A percentile compares a stretch with the other conserved stretches of the same genome.
Evolutionary conservation across 257 asterid genomes (phyloP).

Genomic region (Fraxinus excelsior): DNA sequence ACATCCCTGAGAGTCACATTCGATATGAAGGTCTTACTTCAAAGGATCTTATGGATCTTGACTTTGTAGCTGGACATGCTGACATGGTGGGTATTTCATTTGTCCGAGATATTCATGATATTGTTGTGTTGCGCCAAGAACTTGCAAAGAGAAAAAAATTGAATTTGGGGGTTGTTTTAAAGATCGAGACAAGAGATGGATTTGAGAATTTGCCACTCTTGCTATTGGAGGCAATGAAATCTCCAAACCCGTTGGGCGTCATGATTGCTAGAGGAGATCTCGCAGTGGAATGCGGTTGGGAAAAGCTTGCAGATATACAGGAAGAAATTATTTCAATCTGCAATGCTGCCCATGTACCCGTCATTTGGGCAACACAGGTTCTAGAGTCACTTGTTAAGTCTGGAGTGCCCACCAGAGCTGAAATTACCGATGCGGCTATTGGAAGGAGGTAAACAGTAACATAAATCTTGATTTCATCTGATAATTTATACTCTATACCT

Average conservation of each 20-base stretch:
- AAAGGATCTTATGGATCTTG: constrained; percentile 71
- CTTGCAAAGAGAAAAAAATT: constrained; percentile 48
- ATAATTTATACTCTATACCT: neutral
- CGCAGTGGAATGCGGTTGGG: constrained; percentile 87
- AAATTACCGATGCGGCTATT: constrained; percentile 64
- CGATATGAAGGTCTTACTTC: constrained; percentile 73
- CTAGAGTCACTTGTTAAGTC: constrained; percentile 63
- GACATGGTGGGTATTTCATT: constrained; percentile 76
- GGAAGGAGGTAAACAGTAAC: constrained; percentile 56
- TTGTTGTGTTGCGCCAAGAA: constrained; percentile 56
- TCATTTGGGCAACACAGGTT: constrained; percentile 73
- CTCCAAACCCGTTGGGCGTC: constrained; percentile 59
- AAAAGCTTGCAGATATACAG: constrained; percentile 68
- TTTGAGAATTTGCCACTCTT: constrained; percentile 60
- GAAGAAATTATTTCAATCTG: constrained; percentile 60
- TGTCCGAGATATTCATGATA: constrained; percentile 58
- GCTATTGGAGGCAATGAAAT: constrained; percentile 68
- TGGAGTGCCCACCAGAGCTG: constrained; percentile 71
- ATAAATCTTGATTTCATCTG: constrained; percentile 1
- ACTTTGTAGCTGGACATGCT: constrained; percentile 68
- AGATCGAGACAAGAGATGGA: constrained; percentile 74
- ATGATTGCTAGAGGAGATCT: constrained; percentile 88
- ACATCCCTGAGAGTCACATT: constrained; percentile 67
- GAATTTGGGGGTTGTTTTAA: constrained; percentile 58
- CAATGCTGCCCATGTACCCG: constrained; percentile 68